These are phyloP conservation scores for Lagenidium giganteum DNA, from an alignment of 352 stramenopile species.

Conservation along the genomic window DNA sequence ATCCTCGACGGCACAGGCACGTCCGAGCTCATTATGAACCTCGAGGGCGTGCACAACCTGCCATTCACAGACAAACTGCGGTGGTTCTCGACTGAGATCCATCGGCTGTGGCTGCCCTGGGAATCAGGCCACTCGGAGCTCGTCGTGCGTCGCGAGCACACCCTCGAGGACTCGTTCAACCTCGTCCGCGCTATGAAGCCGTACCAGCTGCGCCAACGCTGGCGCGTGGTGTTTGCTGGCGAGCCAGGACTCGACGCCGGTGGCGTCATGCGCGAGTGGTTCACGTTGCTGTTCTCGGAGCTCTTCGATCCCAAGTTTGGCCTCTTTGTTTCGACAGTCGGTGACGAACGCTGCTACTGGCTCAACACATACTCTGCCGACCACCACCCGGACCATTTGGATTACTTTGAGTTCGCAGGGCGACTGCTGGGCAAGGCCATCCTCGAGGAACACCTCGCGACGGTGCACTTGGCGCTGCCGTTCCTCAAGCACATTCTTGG, in stretches of 20 bases:
- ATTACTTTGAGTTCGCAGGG: slow-evolving; percentile 77
- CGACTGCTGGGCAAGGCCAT: slow-evolving; percentile 86
- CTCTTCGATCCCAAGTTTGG: slow-evolving; percentile 79
- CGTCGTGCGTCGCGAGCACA: slow-evolving; percentile 68
- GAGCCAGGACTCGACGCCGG: slow-evolving; percentile 84
- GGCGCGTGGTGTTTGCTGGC: slow-evolving; percentile 81
- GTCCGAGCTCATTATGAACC: slow-evolving; percentile 82
- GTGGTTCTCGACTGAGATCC: slow-evolving; percentile 82
- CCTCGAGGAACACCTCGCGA: slow-evolving; percentile 77
- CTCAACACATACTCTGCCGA: slow-evolving; percentile 75
- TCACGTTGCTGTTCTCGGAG: slow-evolving; percentile 75
- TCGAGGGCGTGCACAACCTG: slow-evolving; percentile 73
- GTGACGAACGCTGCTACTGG: slow-evolving; percentile 78
- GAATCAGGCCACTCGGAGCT: slow-evolving; percentile 76
- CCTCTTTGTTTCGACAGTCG: slow-evolving; percentile 68
- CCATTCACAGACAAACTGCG: slow-evolving; percentile 74
- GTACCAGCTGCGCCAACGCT: slow-evolving; percentile 78
- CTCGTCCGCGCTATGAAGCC: slow-evolving; percentile 74
- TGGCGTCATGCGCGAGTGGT: slow-evolving; percentile 89
- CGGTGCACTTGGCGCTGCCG: slow-evolving; percentile 70
- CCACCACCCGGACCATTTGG: slow-evolving; percentile 49
- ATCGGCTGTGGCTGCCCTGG: slow-evolving; percentile 78
- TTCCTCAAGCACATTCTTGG: slow-evolving; percentile 88
- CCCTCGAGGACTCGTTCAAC: slow-evolving; percentile 85
- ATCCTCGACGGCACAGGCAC: slow-evolving; percentile 61